Evolutionary conservation across 2,329 filamentous ascomycete species (phyloP).

Genomic region (Colletotrichum theobromicola): DNA sequence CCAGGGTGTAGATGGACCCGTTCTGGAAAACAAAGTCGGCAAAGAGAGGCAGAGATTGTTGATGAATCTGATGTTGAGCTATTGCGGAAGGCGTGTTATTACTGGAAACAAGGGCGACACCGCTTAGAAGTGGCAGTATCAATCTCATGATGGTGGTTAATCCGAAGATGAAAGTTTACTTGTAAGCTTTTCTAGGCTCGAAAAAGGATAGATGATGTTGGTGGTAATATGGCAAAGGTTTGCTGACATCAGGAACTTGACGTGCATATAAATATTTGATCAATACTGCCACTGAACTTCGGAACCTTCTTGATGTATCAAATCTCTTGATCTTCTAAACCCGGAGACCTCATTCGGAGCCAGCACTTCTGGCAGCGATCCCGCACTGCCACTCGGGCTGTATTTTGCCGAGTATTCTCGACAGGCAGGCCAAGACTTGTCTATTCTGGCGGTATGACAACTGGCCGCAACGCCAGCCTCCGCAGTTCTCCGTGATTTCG

Average conservation of each 20-base stretch:
- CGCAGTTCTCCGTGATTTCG: not conserved
- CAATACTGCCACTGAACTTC: not conserved
- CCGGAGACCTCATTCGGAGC: not conserved
- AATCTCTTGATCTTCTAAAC: fast-evolving
- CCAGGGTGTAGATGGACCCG: slow-evolving; percentile 31
- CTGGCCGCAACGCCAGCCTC: not conserved
- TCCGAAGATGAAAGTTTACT: not conserved
- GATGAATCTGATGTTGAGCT: not conserved
- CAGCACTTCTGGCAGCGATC: not conserved
- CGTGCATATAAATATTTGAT: not conserved
- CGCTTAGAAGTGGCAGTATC: not conserved
- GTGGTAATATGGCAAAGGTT: not conserved
- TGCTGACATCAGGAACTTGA: not conserved
- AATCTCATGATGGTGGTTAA: not conserved
- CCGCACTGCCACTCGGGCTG: not conserved
- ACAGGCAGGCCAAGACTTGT: not conserved
- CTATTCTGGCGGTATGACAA: not conserved
- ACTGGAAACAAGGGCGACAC: not conserved
- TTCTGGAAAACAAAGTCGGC: slow-evolving; percentile 30
- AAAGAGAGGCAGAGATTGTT: not conserved
- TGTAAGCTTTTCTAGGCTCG: not conserved
- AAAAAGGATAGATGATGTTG: not conserved
- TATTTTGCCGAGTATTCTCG: too few species aligned
- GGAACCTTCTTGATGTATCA: not conserved
- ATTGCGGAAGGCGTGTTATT: not conserved